Evolutionary conservation across 139 green algal genomes (phyloP).

Genomic region (Dunaliella sp.): DNA sequence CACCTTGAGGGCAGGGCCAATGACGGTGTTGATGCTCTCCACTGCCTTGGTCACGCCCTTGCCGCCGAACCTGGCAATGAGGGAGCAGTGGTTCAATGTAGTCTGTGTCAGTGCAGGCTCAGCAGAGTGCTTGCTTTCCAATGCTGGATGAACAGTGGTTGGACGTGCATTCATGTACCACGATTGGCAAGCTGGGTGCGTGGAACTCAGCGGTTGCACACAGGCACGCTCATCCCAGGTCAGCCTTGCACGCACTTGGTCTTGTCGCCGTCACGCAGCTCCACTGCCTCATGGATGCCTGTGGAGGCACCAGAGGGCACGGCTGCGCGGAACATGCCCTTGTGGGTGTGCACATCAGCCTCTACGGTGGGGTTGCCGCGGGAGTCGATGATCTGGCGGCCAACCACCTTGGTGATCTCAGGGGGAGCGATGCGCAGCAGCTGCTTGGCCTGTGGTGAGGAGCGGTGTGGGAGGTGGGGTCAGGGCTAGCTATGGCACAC

Average conservation of each 20-base stretch:
- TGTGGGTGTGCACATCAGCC: constrained; percentile 83
- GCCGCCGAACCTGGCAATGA: constrained; percentile 73
- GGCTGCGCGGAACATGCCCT: constrained; percentile 87
- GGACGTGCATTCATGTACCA: too few relatives aligned
- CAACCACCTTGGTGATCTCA: constrained; percentile 84
- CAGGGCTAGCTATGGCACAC: too few relatives aligned
- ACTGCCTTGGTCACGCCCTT: constrained; percentile 96
- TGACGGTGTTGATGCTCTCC: constrained; percentile 93
- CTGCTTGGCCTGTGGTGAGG: constrained; percentile 61
- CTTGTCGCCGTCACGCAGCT: constrained; percentile 94
- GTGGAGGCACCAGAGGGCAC: constrained; percentile 93
- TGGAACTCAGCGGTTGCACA: too few relatives aligned
- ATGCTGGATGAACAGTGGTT: too few relatives aligned
- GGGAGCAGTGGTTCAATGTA: too few relatives aligned
- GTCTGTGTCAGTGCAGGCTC: too few relatives aligned
- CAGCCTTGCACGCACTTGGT: constrained; percentile 51
- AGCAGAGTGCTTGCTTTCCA: too few relatives aligned
- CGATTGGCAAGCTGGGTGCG: too few relatives aligned
- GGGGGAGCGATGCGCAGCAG: constrained; percentile 61
- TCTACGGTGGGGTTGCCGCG: constrained; percentile 98
- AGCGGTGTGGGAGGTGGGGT: background rate
- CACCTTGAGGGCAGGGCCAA: constrained; percentile 85
- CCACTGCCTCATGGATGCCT: constrained; percentile 95
- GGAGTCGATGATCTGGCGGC: constrained; percentile 95
- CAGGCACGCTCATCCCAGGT: too few relatives aligned